A percentile compares a stretch with the other conserved stretches of the same genome.
Evolutionary conservation across 371 early-diverging fungal species (phyloP).

Genomic region (Mucor sp.): DNA sequence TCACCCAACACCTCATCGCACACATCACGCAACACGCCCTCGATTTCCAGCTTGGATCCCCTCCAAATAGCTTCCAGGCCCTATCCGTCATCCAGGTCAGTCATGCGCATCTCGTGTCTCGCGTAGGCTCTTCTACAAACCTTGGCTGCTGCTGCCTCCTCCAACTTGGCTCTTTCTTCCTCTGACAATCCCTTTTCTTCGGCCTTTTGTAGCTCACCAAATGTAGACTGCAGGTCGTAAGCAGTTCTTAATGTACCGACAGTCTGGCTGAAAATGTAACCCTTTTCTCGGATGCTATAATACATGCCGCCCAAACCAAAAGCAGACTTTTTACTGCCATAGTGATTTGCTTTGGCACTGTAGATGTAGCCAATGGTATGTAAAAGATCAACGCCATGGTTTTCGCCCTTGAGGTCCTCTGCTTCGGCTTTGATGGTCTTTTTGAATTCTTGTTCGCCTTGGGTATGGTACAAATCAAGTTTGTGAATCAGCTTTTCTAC

Average conservation of each 20-base stretch:
- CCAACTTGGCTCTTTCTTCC: conserved; percentile 62
- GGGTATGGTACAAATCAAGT: conserved; percentile 70
- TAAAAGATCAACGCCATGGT: conserved; percentile 90
- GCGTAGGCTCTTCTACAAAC: conserved; percentile 15
- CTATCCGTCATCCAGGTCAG: conserved; percentile 24
- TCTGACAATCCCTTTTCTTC: conserved; percentile 79
- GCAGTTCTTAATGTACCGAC: conserved; percentile 89
- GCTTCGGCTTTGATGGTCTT: conserved; percentile 77
- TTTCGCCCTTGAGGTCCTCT: conserved; percentile 84
- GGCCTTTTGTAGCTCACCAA: conserved; percentile 83
- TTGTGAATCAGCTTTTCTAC: conserved; percentile 72
- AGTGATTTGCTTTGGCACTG: conserved; percentile 81
- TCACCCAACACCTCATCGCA: conserved; percentile 86
- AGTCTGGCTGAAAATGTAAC: conserved; percentile 88
- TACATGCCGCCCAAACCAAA: conserved; percentile 75
- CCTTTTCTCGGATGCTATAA: conserved; percentile 71
- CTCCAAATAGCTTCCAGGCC: conserved; percentile 93
- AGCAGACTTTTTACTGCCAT: conserved; percentile 68
- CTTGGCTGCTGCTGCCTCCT: conserved; percentile 73
- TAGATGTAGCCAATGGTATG: conserved; percentile 94
- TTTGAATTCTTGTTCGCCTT: conserved; percentile 52
- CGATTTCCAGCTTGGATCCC: conserved; percentile 93
- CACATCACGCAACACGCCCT: conserved; percentile 87
- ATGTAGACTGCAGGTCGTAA: conserved; percentile 86
- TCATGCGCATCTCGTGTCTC: neutral